Base-by-base conservation (phyloP, 2,329 filamentous ascomycete species). In the Seiridium cupressi region DNA sequence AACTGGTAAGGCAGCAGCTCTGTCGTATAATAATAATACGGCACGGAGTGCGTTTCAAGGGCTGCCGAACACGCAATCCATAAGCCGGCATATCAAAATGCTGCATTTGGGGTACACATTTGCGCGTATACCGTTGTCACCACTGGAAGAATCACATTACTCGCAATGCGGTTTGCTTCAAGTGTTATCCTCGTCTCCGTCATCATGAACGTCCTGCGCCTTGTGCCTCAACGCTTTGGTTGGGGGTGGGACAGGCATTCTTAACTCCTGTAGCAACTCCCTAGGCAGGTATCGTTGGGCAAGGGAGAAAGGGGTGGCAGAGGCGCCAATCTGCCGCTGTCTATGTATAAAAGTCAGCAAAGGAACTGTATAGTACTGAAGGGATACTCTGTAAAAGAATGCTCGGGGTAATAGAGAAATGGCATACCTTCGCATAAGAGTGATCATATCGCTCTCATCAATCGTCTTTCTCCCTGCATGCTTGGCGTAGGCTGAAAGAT, bases 391-490 rank as follows among this genome's bases (percentile, higher is more conserved):
- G 62, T 66, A 63, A 48, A 61, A 69, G 58, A 68, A 69, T 66
- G 62, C 65, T n/a, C 9, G 38, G 31, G 48, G 59, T 60, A 59
- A 57, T 62, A 13, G 48, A 63, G 63, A 54, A 54, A 60, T 65
- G 69, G 79, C 84, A 73, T 82, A 94, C 92, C 92, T 88, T 74
- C 84, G 88, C 89, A 97, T 92, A 65, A 97, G 77, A 61, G 91
- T 87, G 59, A 92, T 79, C 68, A 96, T 87, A 72, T 97, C 93
- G 66, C 84, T 89, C 73, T 95, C 91, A 68, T 96, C 91, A 66
- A 97, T 92, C 3, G 88, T 92, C 74, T 90, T 95, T 38, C 93
- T 85, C 38, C 90, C 89, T 4, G 90, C 92, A 73, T 97, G 93
- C 62, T 86, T 82, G 18, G 93, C 90, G 73, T 93, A 97, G 2